Conservation (phyloP, 768 basidiomycete species). For the Hebeloma cylindrosporum region DNA sequence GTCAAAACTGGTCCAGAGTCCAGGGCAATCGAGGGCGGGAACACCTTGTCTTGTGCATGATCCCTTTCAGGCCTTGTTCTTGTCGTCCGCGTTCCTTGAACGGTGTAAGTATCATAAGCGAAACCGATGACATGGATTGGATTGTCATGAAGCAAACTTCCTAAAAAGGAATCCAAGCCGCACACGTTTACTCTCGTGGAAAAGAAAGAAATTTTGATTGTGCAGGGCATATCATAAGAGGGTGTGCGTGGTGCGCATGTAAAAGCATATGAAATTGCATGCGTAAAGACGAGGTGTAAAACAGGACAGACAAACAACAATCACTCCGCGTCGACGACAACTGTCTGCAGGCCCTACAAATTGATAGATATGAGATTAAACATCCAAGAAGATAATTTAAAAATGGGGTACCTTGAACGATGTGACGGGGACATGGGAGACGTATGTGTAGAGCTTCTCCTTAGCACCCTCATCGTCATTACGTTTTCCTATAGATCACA, state of each 20-base stretch:
- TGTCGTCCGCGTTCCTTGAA: too few species aligned
- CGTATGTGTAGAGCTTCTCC: conserved; percentile 96
- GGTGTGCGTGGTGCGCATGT: conserved; percentile 17
- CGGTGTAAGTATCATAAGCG: too few species aligned
- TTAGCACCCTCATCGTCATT: conserved; percentile 99
- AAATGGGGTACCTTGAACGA: conserved; percentile 83
- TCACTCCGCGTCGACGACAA: conserved; percentile 77
- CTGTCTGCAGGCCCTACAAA: conserved; percentile 78
- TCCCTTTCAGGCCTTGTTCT: too few species aligned
- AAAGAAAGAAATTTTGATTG: conserved; percentile 9
- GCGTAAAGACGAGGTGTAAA: conserved; percentile 14
- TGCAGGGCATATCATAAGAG: conserved; percentile 12
- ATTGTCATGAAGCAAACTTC: too few species aligned
- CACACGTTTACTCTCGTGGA: too few species aligned
- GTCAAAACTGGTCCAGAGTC: too few species aligned
- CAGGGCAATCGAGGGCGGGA: too few species aligned
- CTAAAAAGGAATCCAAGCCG: too few species aligned
- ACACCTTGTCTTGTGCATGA: too few species aligned
- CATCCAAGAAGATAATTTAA: background rate
- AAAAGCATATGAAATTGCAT: conserved; percentile 22
- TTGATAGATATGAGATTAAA: conserved; percentile 8
- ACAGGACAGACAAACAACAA: conserved; percentile 22
- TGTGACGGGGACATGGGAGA: conserved; percentile 72
- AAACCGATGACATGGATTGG: too few species aligned
- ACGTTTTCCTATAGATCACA: conserved; percentile 80